phyloP scores from a whole-genome alignment of 148 eudicot genomes.

The Heliamphora exappendiculata region DNA sequence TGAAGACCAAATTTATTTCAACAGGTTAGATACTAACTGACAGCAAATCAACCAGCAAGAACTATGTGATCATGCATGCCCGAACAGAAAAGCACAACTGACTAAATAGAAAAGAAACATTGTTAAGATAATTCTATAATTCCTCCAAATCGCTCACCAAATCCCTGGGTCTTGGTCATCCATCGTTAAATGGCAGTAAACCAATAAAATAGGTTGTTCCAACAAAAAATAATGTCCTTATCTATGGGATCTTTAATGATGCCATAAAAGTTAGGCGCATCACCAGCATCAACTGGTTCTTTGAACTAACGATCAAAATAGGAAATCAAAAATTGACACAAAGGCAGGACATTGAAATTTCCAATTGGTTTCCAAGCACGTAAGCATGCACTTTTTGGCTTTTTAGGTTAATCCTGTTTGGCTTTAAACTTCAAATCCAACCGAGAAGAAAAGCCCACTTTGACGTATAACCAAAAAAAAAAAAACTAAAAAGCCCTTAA shows the following conservation, averaged over 20 bases:
- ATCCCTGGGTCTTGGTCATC: background rate
- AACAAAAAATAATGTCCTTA: constrained; percentile 17
- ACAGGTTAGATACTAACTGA: background rate
- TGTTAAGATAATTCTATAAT: background rate
- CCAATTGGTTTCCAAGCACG: too few species aligned
- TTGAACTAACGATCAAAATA: constrained; percentile 27
- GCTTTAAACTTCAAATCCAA: too few species aligned
- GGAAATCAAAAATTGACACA: background rate
- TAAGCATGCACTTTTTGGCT: too few species aligned
- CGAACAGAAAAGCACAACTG: background rate
- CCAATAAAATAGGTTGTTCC: background rate
- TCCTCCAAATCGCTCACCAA: background rate
- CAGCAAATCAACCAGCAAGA: background rate
- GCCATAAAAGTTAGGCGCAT: constrained; percentile 91
- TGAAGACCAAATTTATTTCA: background rate
- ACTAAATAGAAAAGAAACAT: background rate
- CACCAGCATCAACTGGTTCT: constrained; percentile 87
- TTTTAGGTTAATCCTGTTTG: too few species aligned
- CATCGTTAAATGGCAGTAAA: background rate
- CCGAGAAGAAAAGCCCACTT: too few species aligned
- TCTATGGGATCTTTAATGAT: constrained; percentile 96
- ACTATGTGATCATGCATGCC: background rate
- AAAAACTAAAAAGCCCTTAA: too few species aligned
- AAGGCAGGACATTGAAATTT: background rate
- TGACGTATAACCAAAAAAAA: too few species aligned